Evolutionary conservation across 2,329 filamentous ascomycete species (phyloP).

Genomic region (Amauroascus verrucosus): DNA sequence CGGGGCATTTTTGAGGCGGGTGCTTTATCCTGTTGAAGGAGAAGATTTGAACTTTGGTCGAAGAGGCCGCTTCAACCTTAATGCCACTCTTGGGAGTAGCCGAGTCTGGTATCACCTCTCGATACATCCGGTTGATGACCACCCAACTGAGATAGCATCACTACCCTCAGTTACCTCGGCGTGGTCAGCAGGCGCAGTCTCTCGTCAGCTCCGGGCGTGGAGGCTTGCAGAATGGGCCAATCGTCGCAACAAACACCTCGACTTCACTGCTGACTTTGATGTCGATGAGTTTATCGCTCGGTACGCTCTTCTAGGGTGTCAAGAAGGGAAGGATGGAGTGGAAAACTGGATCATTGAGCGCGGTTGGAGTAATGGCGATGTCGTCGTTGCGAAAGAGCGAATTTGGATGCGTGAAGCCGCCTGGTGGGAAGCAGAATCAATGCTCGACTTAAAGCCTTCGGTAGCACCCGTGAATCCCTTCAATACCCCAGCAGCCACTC

Average conservation of each 20-base stretch:
- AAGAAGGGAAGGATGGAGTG: constrained; percentile 81
- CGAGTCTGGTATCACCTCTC: constrained; percentile 92
- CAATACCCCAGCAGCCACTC: constrained; percentile 43
- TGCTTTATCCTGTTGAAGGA: constrained; percentile 68
- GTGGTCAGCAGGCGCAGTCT: constrained; percentile 90
- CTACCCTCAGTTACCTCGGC: constrained; percentile 63
- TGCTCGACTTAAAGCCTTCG: constrained; percentile 76
- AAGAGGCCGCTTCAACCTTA: constrained; percentile 66
- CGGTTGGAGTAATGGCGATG: constrained; percentile 96
- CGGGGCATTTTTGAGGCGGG: constrained; percentile 68
- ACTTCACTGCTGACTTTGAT: constrained; percentile 96
- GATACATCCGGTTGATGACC: constrained; percentile 82
- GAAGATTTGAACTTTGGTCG: constrained; percentile 74
- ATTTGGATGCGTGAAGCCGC: constrained; percentile 90
- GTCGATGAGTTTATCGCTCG: constrained; percentile 80
- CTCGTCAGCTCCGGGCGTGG: constrained; percentile 86
- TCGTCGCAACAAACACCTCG: constrained; percentile 75
- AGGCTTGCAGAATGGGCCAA: constrained; percentile 94
- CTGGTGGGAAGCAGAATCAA: constrained; percentile 97
- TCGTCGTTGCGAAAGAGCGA: constrained; percentile 78
- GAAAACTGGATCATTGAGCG: constrained; percentile 90
- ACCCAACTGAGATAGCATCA: constrained; percentile 62
- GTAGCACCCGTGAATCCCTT: constrained; percentile 40
- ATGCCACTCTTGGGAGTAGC: constrained; percentile 65
- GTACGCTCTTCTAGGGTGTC: constrained; percentile 73